A percentile compares a stretch with the other conserved stretches of the same genome.
These are phyloP conservation scores for Neonectria punicea DNA, from an alignment of 2,329 filamentous ascomycete species.

Conservation along the genomic window DNA sequence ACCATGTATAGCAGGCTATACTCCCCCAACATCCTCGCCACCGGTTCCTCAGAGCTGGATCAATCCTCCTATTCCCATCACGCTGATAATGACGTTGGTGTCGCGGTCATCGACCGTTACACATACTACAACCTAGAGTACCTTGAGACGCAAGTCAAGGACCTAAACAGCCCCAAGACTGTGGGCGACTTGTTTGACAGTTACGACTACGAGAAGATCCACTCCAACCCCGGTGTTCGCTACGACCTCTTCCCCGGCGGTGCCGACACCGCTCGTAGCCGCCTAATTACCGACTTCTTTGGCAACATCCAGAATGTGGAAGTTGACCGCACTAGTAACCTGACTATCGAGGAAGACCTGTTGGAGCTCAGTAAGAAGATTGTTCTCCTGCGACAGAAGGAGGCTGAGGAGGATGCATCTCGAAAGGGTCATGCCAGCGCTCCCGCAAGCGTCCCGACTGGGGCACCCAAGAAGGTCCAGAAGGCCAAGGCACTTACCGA, in stretches of 20 bases:
- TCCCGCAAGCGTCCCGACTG: conserved; percentile 44
- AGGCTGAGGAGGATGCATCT: conserved; percentile 52
- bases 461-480: conserved; percentile 45
- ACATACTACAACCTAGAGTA: conserved; percentile 99
- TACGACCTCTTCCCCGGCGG: conserved; percentile 96
- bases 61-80: conserved; percentile 98
- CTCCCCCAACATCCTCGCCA: conserved; percentile 97
- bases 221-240: conserved; percentile 88
- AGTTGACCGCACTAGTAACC: conserved; percentile 73
- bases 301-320: conserved; percentile 98
- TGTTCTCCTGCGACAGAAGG: conserved; percentile 61
- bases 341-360: conserved; percentile 77
- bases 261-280: conserved; percentile 77
- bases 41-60: conserved; percentile 94
- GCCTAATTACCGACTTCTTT: conserved; percentile 95
- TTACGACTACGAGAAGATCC: conserved; percentile 94
- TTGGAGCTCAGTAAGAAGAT: conserved; percentile 78
- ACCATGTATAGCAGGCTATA: conserved; percentile 99
- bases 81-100: conserved; percentile 96
- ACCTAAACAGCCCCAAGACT: conserved; percentile 87
- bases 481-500: conserved; percentile 70
- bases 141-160: conserved; percentile 88
- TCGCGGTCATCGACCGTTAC: conserved; percentile 97
- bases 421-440: conserved; percentile 41
- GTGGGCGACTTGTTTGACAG: conserved; percentile 95